Evolutionary conservation across 2,329 filamentous ascomycete species (phyloP), one percentile per base, ranked within the genome.

Genomic region (Trichoderma gracile): DNA sequence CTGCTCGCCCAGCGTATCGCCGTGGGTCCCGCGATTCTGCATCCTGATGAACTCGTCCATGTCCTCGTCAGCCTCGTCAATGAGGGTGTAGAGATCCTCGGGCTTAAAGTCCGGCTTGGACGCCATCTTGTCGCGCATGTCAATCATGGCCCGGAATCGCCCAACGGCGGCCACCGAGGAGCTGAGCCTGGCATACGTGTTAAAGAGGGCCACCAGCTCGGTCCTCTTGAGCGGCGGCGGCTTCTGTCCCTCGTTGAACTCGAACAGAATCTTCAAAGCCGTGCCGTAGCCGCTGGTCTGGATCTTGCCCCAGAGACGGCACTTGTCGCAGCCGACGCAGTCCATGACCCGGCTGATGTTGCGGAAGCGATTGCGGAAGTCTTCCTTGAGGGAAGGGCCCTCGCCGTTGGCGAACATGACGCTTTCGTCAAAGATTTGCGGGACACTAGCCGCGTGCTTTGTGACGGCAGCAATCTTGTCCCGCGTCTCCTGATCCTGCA

Each of bases 301-400:
- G 43, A 99, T 80, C 79, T 99, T 99, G 55, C 95, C 95, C 95
- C 95, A 99, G 2, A 99, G 87, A 9, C 95, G 88, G 78, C 95
- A 99, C 80, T 99, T 99, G 80, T 99, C 95, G 77, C 95, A 99
- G 50, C 95, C 95, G 21, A 98, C 94, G 71, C 95, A 99, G 77
- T 99, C 95, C 95, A 99, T 99, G 68, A 98, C 84, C 46, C 95
- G 88, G 75, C 91, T 96, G 67, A 99, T 91, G 74, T 99, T 99
- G 74, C 95, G 88, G 84, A 99, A 99, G 17, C 95, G 91, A 77
- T 96, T 95, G 71, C 92, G 90, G 82, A 99, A 99, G 74, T 99
- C 95, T 74, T 98, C 94, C 77, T 98, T 99, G 64, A 99, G 80
- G 2, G 86, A 91, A 3, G 90, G 85, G 1, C 86, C 86, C 74